phyloP scores from a whole-genome alignment of 2,329 filamentous ascomycete species.

The Spiromastix sp. region DNA sequence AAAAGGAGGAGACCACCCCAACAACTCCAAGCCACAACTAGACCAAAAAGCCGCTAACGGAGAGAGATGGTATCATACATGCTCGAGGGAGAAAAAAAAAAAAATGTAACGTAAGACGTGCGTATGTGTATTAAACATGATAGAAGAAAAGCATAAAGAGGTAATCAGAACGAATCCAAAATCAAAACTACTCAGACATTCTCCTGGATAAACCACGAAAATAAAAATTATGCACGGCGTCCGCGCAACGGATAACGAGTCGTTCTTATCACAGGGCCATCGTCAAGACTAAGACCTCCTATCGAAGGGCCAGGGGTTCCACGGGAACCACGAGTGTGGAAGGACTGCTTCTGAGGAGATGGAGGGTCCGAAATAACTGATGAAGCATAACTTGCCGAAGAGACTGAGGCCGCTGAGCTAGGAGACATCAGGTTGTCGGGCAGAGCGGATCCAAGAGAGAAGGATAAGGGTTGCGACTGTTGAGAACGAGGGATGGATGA shows the following conservation, averaged over 20 bases:
- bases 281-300: constrained; percentile 6
- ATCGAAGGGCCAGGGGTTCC: constrained; percentile 9
- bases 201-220: not conserved
- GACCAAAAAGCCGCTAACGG: too few species aligned
- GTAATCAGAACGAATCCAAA: not conserved
- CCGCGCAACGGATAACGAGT: constrained; percentile 2
- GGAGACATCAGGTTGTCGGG: constrained; percentile 10
- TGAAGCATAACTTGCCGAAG: constrained; percentile 11
- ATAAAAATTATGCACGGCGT: not conserved
- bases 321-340: not conserved
- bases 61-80: not conserved
- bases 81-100: not conserved
- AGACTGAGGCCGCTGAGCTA: constrained; percentile 7
- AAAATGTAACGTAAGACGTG: not conserved
- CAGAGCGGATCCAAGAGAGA: constrained; percentile 10
- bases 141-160: not conserved
- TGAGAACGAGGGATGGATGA: constrained; percentile 6
- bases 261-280: not conserved
- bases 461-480: constrained; percentile 7
- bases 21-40: too few species aligned
- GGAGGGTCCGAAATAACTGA: constrained; percentile 11
- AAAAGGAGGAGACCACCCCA: too few species aligned
- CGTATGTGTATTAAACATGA: not conserved
- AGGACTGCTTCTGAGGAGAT: constrained; percentile 7
- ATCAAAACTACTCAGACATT: not conserved